Percentiles rank a stretch among this genome's conserved stretches.
Evolutionary conservation across 1,139 yeast species (phyloP).

Genomic region (Yamadazyma diddensiae): DNA sequence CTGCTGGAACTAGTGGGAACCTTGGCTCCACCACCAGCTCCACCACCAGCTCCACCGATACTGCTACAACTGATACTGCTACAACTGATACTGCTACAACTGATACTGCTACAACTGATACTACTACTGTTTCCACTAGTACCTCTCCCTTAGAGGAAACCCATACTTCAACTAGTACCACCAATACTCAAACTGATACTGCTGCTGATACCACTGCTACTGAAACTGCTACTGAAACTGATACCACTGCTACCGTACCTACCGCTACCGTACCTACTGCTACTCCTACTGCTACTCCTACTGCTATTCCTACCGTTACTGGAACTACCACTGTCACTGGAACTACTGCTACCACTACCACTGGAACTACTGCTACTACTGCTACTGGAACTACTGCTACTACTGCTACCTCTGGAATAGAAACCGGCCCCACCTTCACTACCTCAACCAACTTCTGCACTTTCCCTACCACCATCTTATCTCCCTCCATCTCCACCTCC

Average conservation of each 20-base stretch:
- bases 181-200: constrained; percentile 1
- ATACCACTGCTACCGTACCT: constrained; percentile 10
- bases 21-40: background rate
- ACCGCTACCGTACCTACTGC: constrained; percentile 4
- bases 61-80: constrained; percentile 1
- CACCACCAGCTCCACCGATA: background rate
- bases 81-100: constrained; percentile 2
- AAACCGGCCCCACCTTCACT: constrained; percentile 6
- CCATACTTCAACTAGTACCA: constrained; percentile 1
- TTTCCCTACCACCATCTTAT: constrained; percentile 12
- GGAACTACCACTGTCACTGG: background rate
- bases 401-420: constrained; percentile 8
- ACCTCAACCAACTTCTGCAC: constrained; percentile 2
- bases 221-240: constrained; percentile 5
- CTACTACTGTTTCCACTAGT: constrained; percentile 1
- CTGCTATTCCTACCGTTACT: constrained; percentile 4
- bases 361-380: constrained; percentile 3
- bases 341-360: constrained; percentile 2
- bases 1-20: constrained; percentile 1
- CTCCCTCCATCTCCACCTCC: constrained; percentile 8
- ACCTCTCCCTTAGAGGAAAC: background rate
- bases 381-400: constrained; percentile 4
- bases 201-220: constrained; percentile 1
- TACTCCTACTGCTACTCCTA: constrained; percentile 6
- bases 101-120: constrained; percentile 1